Conservation (phyloP, 2,329 filamentous ascomycete species). For the Claviceps cyperi region DNA sequence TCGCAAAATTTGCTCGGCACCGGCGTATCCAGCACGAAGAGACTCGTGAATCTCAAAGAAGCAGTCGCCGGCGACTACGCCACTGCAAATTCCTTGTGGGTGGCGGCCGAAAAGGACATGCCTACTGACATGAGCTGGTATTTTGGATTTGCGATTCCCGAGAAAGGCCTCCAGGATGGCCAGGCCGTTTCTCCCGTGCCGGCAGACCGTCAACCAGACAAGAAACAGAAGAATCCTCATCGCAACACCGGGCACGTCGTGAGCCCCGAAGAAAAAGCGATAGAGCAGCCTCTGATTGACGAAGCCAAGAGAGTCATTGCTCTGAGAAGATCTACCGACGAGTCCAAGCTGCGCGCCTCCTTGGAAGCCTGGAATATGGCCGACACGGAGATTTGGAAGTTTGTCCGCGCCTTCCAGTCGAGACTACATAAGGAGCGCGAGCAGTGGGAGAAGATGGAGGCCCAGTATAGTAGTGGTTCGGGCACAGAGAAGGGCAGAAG, state of each 20-base stretch:
- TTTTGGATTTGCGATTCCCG: slow-evolving; percentile 72
- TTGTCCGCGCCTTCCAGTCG: slow-evolving; percentile 53
- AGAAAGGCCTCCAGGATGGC: slow-evolving; percentile 30
- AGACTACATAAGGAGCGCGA: slow-evolving; percentile 46
- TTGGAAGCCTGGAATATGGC: slow-evolving; percentile 55
- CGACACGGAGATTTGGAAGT: slow-evolving; percentile 66
- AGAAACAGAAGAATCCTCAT: slow-evolving; percentile 13
- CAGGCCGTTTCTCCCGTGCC: slow-evolving; percentile 13
- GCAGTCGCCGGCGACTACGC: slow-evolving; percentile 57
- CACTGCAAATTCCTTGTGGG: slow-evolving; percentile 58
- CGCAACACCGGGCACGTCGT: slow-evolving; percentile 34
- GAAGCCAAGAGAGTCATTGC: slow-evolving; percentile 34
- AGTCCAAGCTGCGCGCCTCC: slow-evolving; percentile 34
- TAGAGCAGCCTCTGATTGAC: slow-evolving; percentile 39
- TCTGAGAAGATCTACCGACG: slow-evolving; percentile 27
- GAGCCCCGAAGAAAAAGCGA: slow-evolving; percentile 34
- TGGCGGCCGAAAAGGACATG: slow-evolving; percentile 52
- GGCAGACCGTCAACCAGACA: slow-evolving; percentile 10
- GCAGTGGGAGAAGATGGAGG: slow-evolving; percentile 58
- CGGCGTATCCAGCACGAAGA: slow-evolving; percentile 42
- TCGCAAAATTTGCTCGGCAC: slow-evolving; percentile 55
- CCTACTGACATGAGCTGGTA: slow-evolving; percentile 73
- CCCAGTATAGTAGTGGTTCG: slow-evolving; percentile 47
- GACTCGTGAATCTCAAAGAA: slow-evolving; percentile 67
- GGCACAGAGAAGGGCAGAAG: slow-evolving; percentile 32